A percentile compares a stretch with the other conserved stretches of the same genome.
These are phyloP conservation scores for Penicillium paneum DNA, from an alignment of 2,329 filamentous ascomycete genomes.

Conservation along the genomic window DNA sequence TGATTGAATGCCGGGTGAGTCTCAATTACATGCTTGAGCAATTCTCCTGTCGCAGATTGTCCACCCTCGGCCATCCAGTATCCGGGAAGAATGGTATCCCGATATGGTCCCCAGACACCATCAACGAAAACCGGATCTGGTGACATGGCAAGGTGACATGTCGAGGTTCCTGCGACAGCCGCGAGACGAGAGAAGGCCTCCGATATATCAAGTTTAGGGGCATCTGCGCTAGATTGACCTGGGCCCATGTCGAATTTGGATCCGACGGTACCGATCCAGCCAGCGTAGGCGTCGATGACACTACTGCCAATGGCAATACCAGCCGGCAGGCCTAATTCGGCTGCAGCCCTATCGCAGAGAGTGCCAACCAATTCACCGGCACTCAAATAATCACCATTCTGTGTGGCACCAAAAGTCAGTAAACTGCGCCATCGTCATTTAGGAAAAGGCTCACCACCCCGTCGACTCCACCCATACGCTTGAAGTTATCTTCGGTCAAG, in stretches of 20 bases:
- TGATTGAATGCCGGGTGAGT: slow-evolving; percentile 88
- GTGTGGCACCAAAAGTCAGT: slow-evolving; percentile 13
- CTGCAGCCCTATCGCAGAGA: slow-evolving; percentile 76
- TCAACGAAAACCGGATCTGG: slow-evolving; percentile 88
- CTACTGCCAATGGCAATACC: slow-evolving; percentile 92
- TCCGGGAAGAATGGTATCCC: slow-evolving; percentile 84
- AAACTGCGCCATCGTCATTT: slow-evolving; percentile 10
- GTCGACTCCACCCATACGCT: slow-evolving; percentile 89
- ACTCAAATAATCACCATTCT: slow-evolving; percentile 90
- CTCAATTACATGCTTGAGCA: slow-evolving; percentile 90
- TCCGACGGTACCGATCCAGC: slow-evolving; percentile 98
- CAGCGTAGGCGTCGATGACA: slow-evolving; percentile 97
- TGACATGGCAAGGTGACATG: slow-evolving; percentile 95
- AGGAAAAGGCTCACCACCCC: slow-evolving; percentile 73
- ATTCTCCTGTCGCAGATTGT: slow-evolving; percentile 91
- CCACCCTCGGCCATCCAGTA: slow-evolving; percentile 98
- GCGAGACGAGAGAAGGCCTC: slow-evolving; percentile 92
- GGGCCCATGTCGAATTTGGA: slow-evolving; percentile 78
- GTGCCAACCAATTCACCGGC: slow-evolving; percentile 87
- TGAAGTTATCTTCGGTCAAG: slow-evolving; percentile 79
- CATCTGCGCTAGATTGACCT: slow-evolving; percentile 64
- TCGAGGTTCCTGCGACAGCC: slow-evolving; percentile 93
- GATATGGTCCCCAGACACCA: slow-evolving; percentile 95
- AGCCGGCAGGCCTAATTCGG: slow-evolving; percentile 76
- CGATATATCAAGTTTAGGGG: slow-evolving; percentile 76